Base-by-base conservation (phyloP, 768 basidiomycete genomes). In the Lanmaoa rubissima region DNA sequence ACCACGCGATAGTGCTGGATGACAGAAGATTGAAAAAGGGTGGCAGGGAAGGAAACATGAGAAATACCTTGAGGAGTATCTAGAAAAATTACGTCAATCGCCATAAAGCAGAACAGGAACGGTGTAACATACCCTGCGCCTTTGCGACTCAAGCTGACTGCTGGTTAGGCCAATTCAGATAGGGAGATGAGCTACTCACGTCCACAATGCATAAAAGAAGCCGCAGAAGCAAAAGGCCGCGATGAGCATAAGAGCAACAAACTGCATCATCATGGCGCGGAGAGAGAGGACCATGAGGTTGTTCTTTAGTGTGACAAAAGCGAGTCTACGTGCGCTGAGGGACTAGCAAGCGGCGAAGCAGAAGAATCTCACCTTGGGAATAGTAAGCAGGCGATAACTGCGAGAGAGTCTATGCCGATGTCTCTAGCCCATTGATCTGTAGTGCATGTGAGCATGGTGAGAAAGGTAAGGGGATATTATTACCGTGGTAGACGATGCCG, bases 211-310 rank as follows among this genome's bases (percentile, higher is more conserved):
- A 73, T 97, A 98, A 44, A 94, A 71, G 71, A 98, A 98, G 3
- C 94, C 94, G 35, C 86, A 84, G 69, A 97, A 97, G 67, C 93
- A 95, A 68, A 94, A 95, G 1, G 82, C 85, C 5, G 93, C 92
- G 17, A 94, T 88, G 32, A 86, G 65, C 90, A 93, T 92, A 24
- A 93, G 76, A n/a, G 83, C 75, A 21, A 82, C 72, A 66, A 98
- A 98, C 67, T 98, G 94, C 59, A 87, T 78, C 55, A 98, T 84
- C 94, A 98, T 96, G 1, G 94, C 92, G 2, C 96, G 86, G 34
- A 94, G 73, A 8, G 90, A 87, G 24, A 92, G 78, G 21, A 91
- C 88, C 83, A 90, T 87, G 40, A 89, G 75, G 59, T 87, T 91
- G 61, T 90, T 79, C 64, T 88, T 87, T 31, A 97, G 75, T 0